Evolutionary conservation across 169 alveolate species (phyloP), one percentile per base, ranked within the genome.

Genomic region (Miamiensis avidus): DNA sequence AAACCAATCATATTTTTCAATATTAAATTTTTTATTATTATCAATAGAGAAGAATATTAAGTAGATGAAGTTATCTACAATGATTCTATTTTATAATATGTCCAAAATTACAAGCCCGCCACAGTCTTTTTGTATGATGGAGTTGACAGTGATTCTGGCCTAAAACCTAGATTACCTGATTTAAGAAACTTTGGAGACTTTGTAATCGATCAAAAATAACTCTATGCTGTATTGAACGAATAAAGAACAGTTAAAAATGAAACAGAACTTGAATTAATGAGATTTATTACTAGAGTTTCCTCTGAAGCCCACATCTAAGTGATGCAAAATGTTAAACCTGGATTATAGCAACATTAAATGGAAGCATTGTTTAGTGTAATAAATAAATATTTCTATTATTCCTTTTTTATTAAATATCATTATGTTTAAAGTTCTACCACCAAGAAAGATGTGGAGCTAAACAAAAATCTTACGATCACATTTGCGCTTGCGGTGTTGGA

Each of bases 401-500:
- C 6, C 25, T 1, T 75, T 16, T 75, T 15, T 28, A 30, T 34
- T 31, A 74, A 75, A 0, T 76, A 32, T 29, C 0, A 15, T 29
- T n/a, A 30, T 0, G 29, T 0, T 26, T 33, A 77, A 25, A 77
- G 76, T 79, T 79, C 49, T 74, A 79, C 65, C 64, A 29, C 27
- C 29, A 79, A 79, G 84, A 79, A 75, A 90, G 85, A 91, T 82
- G 28, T 79, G 91, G 85, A 30, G 81, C 82, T 87, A 84, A 74
- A 82, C 92, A 30, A 88, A 93, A 86, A 75, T 83, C 96, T 29
- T 95, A 95, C 85, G 90, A 87, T 11, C 82, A 91, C 65, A 95
- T 95, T 73, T 91, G 96, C 88, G 97, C 95, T 25, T 88, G 95
- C 65, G 97, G 97, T 29, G 82, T 81, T 33, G 88, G 89, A 30